These are phyloP conservation scores for Dinochytrium kinnereticum DNA, from an alignment of 371 early-diverging fungal species.

Conservation along the genomic window DNA sequence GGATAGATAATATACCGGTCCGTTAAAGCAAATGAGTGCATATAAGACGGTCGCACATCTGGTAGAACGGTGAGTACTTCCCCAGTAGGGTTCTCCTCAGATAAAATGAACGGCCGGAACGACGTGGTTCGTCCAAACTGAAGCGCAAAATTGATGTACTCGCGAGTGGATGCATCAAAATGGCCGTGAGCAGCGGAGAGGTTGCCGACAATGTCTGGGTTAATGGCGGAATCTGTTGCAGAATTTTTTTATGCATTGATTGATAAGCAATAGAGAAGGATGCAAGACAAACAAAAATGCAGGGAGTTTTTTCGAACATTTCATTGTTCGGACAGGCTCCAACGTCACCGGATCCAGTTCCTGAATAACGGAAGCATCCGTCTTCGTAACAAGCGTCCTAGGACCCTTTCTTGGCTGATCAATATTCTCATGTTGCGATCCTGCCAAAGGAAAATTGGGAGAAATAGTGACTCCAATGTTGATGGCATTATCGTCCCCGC, in stretches of 20 bases:
- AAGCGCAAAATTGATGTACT: conserved; percentile 77
- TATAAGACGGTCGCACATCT: background rate
- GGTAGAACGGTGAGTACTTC: background rate
- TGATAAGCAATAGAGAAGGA: too few species aligned
- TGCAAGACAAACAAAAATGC: too few species aligned
- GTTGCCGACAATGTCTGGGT: conserved; percentile 69
- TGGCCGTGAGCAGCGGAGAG: conserved; percentile 76
- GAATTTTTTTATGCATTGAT: background rate
- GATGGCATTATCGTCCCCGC: background rate
- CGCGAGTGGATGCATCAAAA: conserved; percentile 70
- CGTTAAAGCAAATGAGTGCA: conserved; percentile 13
- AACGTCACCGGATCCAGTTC: conserved; percentile 77
- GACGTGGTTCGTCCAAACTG: conserved; percentile 71
- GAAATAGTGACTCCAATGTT: conserved; percentile 61
- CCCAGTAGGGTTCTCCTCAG: conserved; percentile 56
- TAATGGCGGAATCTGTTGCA: conserved; percentile 53
- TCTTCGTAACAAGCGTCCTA: conserved; percentile 57
- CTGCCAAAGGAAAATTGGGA: conserved; percentile 57
- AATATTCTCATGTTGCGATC: background rate
- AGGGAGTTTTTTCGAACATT: too few species aligned
- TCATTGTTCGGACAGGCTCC: conserved; percentile 65
- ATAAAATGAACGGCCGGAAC: conserved; percentile 65
- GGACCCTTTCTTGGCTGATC: background rate
- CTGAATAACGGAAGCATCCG: conserved; percentile 54
- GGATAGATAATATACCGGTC: conserved; percentile 15